phyloP scores from a whole-genome alignment of 495 filamentous ascomycete species.

The Penicillium soppii region DNA sequence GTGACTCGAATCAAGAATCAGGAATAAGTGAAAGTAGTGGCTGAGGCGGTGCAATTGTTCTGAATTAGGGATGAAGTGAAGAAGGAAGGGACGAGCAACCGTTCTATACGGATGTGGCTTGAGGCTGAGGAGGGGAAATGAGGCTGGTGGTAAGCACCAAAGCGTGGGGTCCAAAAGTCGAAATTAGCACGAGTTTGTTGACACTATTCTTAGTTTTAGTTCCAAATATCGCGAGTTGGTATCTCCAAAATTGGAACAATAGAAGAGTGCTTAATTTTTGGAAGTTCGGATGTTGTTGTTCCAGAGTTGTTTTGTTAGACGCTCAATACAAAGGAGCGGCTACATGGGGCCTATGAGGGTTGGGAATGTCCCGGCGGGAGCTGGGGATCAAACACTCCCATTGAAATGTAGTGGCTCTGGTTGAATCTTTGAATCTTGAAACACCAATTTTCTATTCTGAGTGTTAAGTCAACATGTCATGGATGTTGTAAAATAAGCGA shows the following conservation, averaged over 20 bases:
- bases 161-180: slow-evolving; percentile 18
- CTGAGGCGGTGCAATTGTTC: slow-evolving; percentile 19
- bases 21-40: slow-evolving; percentile 15
- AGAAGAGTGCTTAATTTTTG: not conserved
- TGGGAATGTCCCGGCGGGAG: not conserved
- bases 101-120: slow-evolving; percentile 16
- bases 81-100: slow-evolving; percentile 1
- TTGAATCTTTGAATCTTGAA: too few relatives aligned
- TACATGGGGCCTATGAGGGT: slow-evolving; percentile 19
- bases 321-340: slow-evolving; percentile 12
- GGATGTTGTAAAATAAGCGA: slow-evolving; percentile 13
- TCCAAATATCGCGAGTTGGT: slow-evolving; percentile 8
- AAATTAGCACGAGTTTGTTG: slow-evolving; percentile 5
- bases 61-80: not conserved
- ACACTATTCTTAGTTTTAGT: slow-evolving; percentile 20
- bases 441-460: not conserved
- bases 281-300: slow-evolving; percentile 1
- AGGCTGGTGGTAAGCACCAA: slow-evolving; percentile 3
- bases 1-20: slow-evolving; percentile 17
- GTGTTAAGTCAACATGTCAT: not conserved
- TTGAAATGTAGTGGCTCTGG: slow-evolving; percentile 5
- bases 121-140: slow-evolving; percentile 13
- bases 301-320: slow-evolving; percentile 18
- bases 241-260: slow-evolving; percentile 13
- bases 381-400: slow-evolving; percentile 2